Percentiles rank a stretch among this genome's conserved stretches.
These are phyloP conservation scores for Dothideomycetes sp. DNA, from an alignment of 2,329 filamentous ascomycete species.

Conservation along the genomic window DNA sequence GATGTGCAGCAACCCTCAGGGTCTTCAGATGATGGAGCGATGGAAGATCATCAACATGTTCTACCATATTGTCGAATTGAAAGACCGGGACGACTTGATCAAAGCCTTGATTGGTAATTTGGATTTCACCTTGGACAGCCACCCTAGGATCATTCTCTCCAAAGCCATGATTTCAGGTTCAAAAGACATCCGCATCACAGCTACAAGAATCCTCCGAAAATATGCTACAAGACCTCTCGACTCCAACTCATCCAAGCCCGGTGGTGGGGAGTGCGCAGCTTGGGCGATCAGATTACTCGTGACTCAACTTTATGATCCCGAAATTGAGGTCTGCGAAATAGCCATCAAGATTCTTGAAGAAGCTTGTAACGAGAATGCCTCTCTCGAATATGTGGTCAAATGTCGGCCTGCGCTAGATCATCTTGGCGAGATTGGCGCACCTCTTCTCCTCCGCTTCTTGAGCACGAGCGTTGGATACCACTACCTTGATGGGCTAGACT, in stretches of 20 bases:
- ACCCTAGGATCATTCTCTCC: constrained; percentile 82
- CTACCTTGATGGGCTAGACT: constrained; percentile 91
- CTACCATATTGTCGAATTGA: constrained; percentile 92
- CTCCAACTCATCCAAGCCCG: constrained; percentile 22
- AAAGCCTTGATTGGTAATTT: constrained; percentile 81
- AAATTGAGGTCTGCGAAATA: constrained; percentile 91
- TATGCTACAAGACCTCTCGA: constrained; percentile 58
- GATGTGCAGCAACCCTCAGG: constrained; percentile 70
- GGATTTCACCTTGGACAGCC: constrained; percentile 76
- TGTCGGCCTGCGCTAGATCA: constrained; percentile 91
- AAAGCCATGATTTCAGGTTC: constrained; percentile 87
- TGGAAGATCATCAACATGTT: constrained; percentile 99
- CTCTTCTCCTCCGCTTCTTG: constrained; percentile 79
- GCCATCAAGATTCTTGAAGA: constrained; percentile 97
- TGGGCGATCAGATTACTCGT: constrained; percentile 97
- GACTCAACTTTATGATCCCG: constrained; percentile 95
- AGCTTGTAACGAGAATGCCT: constrained; percentile 83
- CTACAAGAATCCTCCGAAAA: constrained; percentile 76
- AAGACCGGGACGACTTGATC: constrained; percentile 82
- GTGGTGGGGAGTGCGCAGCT: constrained; percentile 59
- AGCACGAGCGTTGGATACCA: constrained; percentile 96
- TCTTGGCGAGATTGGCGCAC: constrained; percentile 90
- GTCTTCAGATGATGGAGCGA: constrained; percentile 79
- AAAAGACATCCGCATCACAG: constrained; percentile 81
- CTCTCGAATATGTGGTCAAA: constrained; percentile 92